Conservation (phyloP, 140 eudicot genomes). For the Senecio squalidus region DNA sequence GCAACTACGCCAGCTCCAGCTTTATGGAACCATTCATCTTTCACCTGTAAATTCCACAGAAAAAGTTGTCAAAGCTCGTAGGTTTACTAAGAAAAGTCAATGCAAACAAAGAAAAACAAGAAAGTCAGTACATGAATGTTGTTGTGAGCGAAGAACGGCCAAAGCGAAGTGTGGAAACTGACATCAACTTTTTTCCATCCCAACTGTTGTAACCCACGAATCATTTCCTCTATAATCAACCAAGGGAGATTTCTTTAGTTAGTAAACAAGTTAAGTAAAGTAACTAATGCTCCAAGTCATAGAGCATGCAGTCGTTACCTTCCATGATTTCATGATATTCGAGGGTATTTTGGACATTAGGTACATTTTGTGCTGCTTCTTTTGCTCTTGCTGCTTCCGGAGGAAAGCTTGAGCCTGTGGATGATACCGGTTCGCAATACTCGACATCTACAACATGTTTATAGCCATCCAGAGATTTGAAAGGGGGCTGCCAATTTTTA, state of each 20-base stretch:
- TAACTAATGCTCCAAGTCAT: background rate
- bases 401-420: constrained; percentile 59
- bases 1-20: constrained; percentile 97
- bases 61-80: no score
- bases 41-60: constrained; percentile 48
- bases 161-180: constrained; percentile 78
- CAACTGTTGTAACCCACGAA: constrained; percentile 76
- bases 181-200: constrained; percentile 99
- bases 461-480: constrained; percentile 75
- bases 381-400: constrained; percentile 93
- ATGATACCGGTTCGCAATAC: constrained; percentile 70
- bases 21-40: constrained; percentile 88
- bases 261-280: background rate
- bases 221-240: constrained; percentile 96
- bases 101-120: background rate
- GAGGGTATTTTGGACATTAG: constrained; percentile 50
- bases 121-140: constrained; percentile 62
- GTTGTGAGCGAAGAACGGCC: constrained; percentile 98
- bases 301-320: constrained; percentile 43
- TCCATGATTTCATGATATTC: constrained; percentile 92
- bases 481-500: constrained; percentile 68
- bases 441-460: constrained; percentile 86
- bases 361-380: constrained; percentile 80
- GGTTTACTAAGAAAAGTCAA: background rate
- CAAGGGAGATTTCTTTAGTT: background rate